Conservation (phyloP, 768 basidiomycete genomes). For the Kwoniella pini region DNA sequence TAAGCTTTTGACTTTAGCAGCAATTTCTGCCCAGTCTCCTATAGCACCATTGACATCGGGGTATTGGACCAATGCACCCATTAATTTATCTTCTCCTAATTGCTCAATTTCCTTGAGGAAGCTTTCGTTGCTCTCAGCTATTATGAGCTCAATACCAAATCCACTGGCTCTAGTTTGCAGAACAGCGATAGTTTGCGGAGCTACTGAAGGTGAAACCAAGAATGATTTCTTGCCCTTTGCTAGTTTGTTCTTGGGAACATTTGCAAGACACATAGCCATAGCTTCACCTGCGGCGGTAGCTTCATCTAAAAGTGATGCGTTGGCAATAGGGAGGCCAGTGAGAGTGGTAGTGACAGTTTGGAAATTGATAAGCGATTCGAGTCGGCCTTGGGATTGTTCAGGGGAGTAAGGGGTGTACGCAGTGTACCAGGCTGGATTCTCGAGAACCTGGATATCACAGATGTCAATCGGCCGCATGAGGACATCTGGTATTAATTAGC, state of each 20-base stretch:
- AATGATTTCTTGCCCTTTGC: constrained; percentile 76
- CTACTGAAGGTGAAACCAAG: constrained; percentile 77
- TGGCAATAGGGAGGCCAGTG: constrained; percentile 92
- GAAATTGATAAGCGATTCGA: constrained; percentile 94
- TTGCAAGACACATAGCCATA: constrained; percentile 89
- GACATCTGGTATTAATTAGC: neutral
- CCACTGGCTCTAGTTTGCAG: constrained; percentile 88
- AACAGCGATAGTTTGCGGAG: constrained; percentile 87
- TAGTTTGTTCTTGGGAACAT: constrained; percentile 53
- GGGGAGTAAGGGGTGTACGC: constrained; percentile 95
- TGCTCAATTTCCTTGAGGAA: constrained; percentile 61
- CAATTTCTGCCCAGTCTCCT: constrained; percentile 68
- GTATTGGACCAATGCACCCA: constrained; percentile 90
- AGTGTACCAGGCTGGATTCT: constrained; percentile 98
- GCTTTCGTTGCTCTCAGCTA: constrained; percentile 64
- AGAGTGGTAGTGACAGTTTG: constrained; percentile 95
- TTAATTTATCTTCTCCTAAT: constrained; percentile 61
- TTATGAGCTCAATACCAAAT: constrained; percentile 79
- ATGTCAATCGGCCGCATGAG: too few species aligned
- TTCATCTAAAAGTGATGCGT: constrained; percentile 92
- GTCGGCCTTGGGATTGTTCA: constrained; percentile 97
- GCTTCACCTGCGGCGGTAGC: constrained; percentile 92
- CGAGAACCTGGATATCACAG: constrained; percentile 57
- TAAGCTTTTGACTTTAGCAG: constrained; percentile 67
- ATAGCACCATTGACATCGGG: constrained; percentile 85